Evolutionary conservation across 257 asterid species (phyloP).

Genomic region (Nyctanthes arbortristis): DNA sequence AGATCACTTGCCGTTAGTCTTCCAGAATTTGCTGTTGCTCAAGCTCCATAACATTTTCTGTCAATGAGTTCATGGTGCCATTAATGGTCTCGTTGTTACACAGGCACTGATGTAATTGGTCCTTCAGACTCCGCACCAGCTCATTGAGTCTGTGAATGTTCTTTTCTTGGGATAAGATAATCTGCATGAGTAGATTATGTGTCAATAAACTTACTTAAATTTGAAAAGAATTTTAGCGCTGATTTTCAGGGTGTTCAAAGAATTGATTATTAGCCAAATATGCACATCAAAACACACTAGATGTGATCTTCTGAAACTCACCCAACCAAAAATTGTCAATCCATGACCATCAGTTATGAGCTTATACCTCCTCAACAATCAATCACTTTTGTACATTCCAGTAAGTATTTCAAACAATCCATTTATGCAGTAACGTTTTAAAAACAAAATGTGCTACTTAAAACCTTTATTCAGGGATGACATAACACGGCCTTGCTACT

Average conservation of each 20-base stretch:
- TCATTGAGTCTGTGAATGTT: constrained; percentile 58
- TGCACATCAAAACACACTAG: neutral
- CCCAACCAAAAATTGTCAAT: no score
- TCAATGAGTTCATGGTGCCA: constrained; percentile 34
- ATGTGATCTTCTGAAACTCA: neutral
- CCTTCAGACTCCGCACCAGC: constrained; percentile 55
- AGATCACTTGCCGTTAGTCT: no score
- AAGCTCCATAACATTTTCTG: constrained; percentile 45
- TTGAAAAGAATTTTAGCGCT: no score
- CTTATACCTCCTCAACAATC: no score
- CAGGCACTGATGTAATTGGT: constrained; percentile 52
- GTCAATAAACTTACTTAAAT: neutral
- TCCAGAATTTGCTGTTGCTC: constrained; percentile 52
- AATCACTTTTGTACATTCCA: no score
- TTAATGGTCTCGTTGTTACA: constrained; percentile 41
- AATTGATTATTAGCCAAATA: neutral
- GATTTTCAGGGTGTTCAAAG: no score
- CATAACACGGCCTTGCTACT: neutral
- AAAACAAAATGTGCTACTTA: neutral
- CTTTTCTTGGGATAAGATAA: constrained; percentile 63
- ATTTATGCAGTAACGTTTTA: neutral
- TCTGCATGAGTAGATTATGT: constrained; percentile 33
- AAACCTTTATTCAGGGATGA: neutral
- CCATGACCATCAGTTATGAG: no score
- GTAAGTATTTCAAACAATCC: no score